Conservation (phyloP, 1,284 basidiomycete species). For the Lignosus rhinocerotis region DNA sequence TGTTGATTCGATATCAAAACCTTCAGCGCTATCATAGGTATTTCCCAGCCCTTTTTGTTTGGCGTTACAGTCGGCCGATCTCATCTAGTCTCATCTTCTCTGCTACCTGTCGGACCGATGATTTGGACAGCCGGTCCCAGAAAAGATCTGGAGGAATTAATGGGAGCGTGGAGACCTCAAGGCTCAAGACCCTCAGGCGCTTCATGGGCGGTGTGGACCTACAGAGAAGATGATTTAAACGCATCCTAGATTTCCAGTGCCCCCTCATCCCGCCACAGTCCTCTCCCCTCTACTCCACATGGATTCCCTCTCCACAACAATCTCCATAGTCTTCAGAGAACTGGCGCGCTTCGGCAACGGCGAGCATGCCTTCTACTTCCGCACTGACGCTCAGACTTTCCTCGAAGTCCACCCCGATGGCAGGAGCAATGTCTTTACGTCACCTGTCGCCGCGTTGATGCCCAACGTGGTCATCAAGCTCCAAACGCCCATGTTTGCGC, state of each 20-base stretch:
- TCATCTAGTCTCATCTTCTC: constrained; percentile 23
- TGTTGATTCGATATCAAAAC: constrained; percentile 2
- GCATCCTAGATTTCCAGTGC: neutral
- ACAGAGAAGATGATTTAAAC: constrained; percentile 19
- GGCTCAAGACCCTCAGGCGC: constrained; percentile 7
- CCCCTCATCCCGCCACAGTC: constrained; percentile 3
- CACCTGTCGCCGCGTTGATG: constrained; percentile 8
- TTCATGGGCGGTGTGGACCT: constrained; percentile 19
- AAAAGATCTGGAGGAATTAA: constrained; percentile 4
- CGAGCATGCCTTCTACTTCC: constrained; percentile 7
- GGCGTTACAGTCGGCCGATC: constrained; percentile 10
- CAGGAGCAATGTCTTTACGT: neutral
- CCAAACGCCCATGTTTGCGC: constrained; percentile 4
- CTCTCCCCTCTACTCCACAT: neutral
- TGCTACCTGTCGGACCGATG: constrained; percentile 13
- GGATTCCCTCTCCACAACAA: neutral
- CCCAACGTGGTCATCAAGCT: constrained; percentile 12
- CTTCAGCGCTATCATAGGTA: constrained; percentile 11
- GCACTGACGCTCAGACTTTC: constrained; percentile 3
- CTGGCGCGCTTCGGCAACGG: constrained; percentile 3
- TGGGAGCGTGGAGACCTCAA: constrained; percentile 14
- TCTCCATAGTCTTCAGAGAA: neutral
- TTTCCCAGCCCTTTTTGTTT: constrained; percentile 5
- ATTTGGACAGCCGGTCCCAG: constrained; percentile 1
- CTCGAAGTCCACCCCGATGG: neutral